phyloP scores from a whole-genome alignment of 108 stramenopile species.

The Bacterosira constricta region DNA sequence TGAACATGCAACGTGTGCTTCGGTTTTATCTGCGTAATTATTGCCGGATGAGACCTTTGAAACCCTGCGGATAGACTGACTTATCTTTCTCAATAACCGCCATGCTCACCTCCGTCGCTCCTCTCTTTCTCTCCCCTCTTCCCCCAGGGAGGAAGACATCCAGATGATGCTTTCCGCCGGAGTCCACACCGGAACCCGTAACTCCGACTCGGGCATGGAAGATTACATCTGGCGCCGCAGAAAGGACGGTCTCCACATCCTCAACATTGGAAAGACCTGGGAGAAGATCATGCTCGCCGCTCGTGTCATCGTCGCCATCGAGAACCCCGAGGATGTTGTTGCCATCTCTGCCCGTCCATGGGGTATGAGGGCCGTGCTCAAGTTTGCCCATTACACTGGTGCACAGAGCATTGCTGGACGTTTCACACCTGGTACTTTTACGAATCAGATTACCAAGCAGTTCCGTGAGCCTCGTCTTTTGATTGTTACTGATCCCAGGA shows the following conservation, averaged over 20 bases:
- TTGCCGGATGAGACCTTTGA: no score
- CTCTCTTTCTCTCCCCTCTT: not conserved
- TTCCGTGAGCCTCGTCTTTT: constrained; percentile 99
- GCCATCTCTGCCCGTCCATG: constrained; percentile 99
- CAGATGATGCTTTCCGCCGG: constrained; percentile 99
- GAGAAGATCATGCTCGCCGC: constrained; percentile 99
- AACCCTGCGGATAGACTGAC: no score
- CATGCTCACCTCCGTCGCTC: no score
- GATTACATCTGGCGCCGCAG: constrained; percentile 99
- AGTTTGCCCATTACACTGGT: constrained; percentile 99
- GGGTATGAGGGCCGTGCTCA: constrained; percentile 99
- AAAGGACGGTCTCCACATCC: constrained; percentile 97
- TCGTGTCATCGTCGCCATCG: constrained; percentile 99
- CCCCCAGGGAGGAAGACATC: constrained; percentile 99
- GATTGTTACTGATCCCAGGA: constrained; percentile 98
- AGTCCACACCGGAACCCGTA: constrained; percentile 99
- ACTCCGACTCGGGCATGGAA: constrained; percentile 95
- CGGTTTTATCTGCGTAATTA: no score
- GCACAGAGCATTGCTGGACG: constrained; percentile 97
- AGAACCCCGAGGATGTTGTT: constrained; percentile 99
- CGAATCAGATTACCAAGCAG: constrained; percentile 99
- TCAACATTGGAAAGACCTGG: constrained; percentile 99
- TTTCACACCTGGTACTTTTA: constrained; percentile 99
- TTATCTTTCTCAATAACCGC: no score
- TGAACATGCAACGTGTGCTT: no score